These are phyloP conservation scores for Irpex rosettiformis DNA, from an alignment of 1,284 basidiomycete species.

Conservation along the genomic window DNA sequence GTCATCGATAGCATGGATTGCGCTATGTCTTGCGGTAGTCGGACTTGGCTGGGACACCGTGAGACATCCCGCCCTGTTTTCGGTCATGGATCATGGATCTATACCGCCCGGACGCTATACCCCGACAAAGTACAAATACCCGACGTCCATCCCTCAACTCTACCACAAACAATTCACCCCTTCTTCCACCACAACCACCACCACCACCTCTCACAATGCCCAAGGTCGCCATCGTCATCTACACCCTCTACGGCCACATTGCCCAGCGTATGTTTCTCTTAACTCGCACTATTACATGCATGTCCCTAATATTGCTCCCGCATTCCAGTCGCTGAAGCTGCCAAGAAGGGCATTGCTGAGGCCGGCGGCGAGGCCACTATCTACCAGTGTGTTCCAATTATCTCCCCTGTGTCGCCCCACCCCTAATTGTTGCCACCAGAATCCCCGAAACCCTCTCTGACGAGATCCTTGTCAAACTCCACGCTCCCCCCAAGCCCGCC, in stretches of 20 bases:
- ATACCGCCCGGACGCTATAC: background rate
- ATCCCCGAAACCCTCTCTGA: conserved; percentile 82
- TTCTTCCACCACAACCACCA: background rate
- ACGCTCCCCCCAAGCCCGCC: conserved; percentile 68
- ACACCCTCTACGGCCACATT: conserved; percentile 83
- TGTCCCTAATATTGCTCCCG: conserved; percentile 10
- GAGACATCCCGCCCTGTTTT: background rate
- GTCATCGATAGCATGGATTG: conserved; percentile 2
- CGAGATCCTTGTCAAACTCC: conserved; percentile 76
- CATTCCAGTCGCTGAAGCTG: conserved; percentile 69
- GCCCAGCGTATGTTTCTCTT: conserved; percentile 48
- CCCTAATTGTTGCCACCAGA: conserved; percentile 30
- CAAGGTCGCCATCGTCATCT: conserved; percentile 79
- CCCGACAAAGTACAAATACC: background rate
- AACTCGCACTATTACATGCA: background rate
- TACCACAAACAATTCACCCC: background rate
- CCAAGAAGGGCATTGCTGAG: conserved; percentile 67
- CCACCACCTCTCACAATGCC: conserved; percentile 29
- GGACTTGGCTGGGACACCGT: background rate
- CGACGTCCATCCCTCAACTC: background rate
- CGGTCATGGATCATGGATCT: background rate
- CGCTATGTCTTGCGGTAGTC: background rate
- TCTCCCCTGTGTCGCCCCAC: background rate
- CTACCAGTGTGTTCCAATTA: conserved; percentile 55
- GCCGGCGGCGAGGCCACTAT: conserved; percentile 74